Conservation (phyloP, 2,329 filamentous ascomycete species). For the Fusarium metavorans region DNA sequence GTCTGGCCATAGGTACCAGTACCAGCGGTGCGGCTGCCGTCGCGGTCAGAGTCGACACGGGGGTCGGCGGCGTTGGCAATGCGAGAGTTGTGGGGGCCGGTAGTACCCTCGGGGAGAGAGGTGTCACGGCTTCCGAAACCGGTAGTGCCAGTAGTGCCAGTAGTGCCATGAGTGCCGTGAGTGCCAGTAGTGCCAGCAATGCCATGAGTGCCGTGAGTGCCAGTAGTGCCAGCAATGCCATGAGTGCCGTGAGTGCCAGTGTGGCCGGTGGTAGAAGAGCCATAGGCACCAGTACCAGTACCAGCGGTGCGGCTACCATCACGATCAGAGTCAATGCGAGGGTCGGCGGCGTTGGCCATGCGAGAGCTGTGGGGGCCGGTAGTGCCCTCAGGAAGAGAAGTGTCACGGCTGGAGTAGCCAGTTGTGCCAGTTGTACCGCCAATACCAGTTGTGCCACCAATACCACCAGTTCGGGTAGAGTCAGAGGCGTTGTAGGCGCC, state of each 20-base stretch:
- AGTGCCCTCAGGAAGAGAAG: conserved; percentile 17
- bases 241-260: background rate
- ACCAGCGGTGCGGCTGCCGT: conserved; percentile 40
- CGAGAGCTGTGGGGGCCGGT: conserved; percentile 60
- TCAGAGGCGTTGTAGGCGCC: conserved; percentile 47
- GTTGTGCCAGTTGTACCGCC: conserved; percentile 5
- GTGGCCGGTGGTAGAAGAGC: background rate
- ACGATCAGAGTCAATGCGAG: conserved; percentile 66
- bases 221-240: background rate
- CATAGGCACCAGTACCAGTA: conserved; percentile 8
- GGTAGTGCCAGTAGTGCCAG: conserved; percentile 2
- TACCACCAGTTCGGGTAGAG: conserved; percentile 50
- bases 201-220: background rate
- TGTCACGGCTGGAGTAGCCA: conserved; percentile 1
- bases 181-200: conserved; percentile 2
- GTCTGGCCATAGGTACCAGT: conserved; percentile 19
- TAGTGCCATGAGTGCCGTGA: background rate
- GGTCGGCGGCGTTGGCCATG: conserved; percentile 63
- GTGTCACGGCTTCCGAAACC: background rate
- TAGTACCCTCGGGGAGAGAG: conserved; percentile 36
- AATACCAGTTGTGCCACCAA: conserved; percentile 1
- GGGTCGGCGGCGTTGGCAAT: conserved; percentile 65
- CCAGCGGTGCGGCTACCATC: conserved; percentile 45
- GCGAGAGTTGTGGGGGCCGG: conserved; percentile 60
- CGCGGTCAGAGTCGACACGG: conserved; percentile 65